Evolutionary conservation across 2,329 filamentous ascomycete species (phyloP), one percentile per base, ranked within the genome.

Genomic region (Penicillium rolfsii): DNA sequence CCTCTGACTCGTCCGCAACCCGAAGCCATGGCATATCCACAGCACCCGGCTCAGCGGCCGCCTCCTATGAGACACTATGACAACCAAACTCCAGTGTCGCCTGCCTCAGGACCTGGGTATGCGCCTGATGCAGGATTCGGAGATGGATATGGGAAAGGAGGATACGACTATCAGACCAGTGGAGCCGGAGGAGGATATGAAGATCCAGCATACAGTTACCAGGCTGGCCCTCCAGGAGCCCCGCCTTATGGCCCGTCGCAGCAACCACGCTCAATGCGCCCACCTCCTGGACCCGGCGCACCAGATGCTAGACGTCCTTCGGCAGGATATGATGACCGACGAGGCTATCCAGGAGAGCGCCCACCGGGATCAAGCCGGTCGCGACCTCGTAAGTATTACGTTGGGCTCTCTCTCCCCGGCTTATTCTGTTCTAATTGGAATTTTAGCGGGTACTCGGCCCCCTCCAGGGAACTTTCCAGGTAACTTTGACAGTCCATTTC

Each of bases 401-500:
- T 19, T 28, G 30, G 45, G 3, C 26, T 56, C 22, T 48, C 41
- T 26, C 33, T 56, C 24, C 41, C 46, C 36, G 24, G 19, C 30
- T 12, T 33, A 24, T 5, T 40, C 56, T 16, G 35, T 53, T 49
- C 58, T 68, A 60, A 68, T 40, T 46, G n/a, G 16, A 14, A 54
- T 41, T 41, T 19, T 59, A 69, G 52, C 66, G 40, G 52, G 63
- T 52, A 69, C 53, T 52, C 68, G 66, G 54, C 65, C 67, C 38
- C 77, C 75, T 3, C 73, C 73, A 52, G 80, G 36, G 74, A 79
- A 74, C 30, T 83, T 78, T 73, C 73, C 73, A 52, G 80, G 36
- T 74, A 79, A 74, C 30, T 83, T 78, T 73, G 83, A 85, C 59
- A 82, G 79, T 64, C 82, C 82, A 3, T 84, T 84, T 58, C 81